Conservation (phyloP, 805 yeast species). For the Wickerhamiella slavikovae region DNA sequence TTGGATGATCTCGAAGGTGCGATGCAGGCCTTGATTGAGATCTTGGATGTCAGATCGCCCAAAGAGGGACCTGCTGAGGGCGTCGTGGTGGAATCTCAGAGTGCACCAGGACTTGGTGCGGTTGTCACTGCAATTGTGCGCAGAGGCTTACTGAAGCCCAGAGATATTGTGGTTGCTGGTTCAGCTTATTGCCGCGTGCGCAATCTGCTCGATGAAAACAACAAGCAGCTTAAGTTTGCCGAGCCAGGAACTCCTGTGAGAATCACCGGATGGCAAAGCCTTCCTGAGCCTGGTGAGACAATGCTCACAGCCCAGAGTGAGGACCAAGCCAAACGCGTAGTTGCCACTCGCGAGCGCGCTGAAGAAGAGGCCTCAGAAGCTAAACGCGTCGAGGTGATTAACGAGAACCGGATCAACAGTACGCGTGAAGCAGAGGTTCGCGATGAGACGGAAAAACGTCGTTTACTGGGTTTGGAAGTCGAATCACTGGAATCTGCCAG, state of each 20-base stretch:
- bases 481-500: conserved; percentile 19
- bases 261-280: conserved; percentile 80
- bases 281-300: conserved; percentile 82
- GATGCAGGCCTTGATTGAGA: conserved; percentile 63
- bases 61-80: conserved; percentile 44
- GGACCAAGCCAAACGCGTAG: conserved; percentile 52
- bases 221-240: conserved; percentile 41
- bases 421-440: conserved; percentile 25
- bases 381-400: conserved; percentile 46
- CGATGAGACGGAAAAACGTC: conserved; percentile 35
- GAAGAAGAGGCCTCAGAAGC: conserved; percentile 34
- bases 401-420: conserved; percentile 31
- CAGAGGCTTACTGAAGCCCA: conserved; percentile 54
- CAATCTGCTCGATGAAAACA: conserved; percentile 54
- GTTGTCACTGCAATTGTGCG: conserved; percentile 70
- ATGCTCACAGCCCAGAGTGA: conserved; percentile 61
- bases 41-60: conserved; percentile 52
- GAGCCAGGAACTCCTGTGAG: conserved; percentile 83
- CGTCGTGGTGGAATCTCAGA: conserved; percentile 71
- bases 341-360: conserved; percentile 39
- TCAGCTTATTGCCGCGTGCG: conserved; percentile 68
- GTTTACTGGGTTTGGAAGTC: conserved; percentile 35
- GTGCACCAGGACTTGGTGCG: conserved; percentile 64
- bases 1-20: conserved; percentile 85
- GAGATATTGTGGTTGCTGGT: conserved; percentile 68